Evolutionary conservation across 139 green algal genomes (phyloP).

Genomic region (Chlorella sp.): DNA sequence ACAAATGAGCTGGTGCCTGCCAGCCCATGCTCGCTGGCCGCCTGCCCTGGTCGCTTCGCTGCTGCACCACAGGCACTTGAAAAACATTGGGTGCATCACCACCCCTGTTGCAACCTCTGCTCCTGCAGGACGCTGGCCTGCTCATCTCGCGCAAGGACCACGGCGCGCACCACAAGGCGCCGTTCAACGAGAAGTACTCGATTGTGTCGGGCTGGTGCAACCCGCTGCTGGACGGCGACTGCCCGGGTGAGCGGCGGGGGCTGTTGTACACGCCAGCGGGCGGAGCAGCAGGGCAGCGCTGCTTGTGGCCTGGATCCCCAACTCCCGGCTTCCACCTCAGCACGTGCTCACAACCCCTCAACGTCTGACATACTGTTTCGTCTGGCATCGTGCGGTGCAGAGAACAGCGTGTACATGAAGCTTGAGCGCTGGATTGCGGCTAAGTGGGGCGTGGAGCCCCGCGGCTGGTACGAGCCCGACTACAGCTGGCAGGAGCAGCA

Average conservation of each 20-base stretch:
- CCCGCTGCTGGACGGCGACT: conserved; percentile 76
- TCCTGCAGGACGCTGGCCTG: conserved; percentile 75
- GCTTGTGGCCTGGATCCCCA: too few species aligned
- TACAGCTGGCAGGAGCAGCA: conserved; percentile 43
- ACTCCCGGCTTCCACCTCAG: too few species aligned
- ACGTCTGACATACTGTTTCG: too few species aligned
- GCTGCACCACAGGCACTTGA: too few species aligned
- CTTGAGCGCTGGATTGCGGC: conserved; percentile 74
- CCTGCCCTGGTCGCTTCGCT: background rate
- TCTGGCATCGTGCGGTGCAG: too few species aligned
- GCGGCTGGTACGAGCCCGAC: conserved; percentile 85
- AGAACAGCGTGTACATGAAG: conserved; percentile 50
- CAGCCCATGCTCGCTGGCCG: too few species aligned
- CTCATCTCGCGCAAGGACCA: conserved; percentile 87
- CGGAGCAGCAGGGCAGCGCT: background rate
- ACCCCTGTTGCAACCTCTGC: background rate
- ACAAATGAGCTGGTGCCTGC: too few species aligned
- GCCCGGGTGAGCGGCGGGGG: conserved; percentile 9
- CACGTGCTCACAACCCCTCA: too few species aligned
- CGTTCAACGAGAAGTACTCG: conserved; percentile 97
- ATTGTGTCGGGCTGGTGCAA: conserved; percentile 97
- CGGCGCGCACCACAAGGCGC: conserved; percentile 92
- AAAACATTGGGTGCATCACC: too few species aligned
- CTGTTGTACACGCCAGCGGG: background rate
- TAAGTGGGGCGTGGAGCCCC: conserved; percentile 86